Percentiles rank a stretch among this genome's conserved stretches.
These are phyloP conservation scores for Lactuca saligna DNA, from an alignment of 129 eudicot genomes.

Conservation along the genomic window DNA sequence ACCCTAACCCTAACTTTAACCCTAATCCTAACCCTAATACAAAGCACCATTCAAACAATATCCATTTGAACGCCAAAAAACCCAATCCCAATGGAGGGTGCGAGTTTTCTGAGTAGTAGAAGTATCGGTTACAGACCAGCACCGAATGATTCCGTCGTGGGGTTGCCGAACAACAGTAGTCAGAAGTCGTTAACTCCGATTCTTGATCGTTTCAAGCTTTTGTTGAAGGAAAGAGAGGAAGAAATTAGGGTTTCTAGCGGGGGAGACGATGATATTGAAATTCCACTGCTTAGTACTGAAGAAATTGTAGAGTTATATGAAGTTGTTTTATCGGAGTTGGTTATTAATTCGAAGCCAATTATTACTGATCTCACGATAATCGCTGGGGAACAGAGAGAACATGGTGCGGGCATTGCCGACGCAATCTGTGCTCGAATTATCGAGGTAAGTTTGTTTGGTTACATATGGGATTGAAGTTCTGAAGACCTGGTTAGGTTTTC, in stretches of 20 bases:
- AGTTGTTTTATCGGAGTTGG: conserved; percentile 52
- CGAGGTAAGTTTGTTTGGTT: conserved; percentile 51
- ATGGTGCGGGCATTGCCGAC: conserved; percentile 71
- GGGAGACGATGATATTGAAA: conserved; percentile 31
- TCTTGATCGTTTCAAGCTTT: conserved; percentile 60
- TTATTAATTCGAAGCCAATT: conserved; percentile 84
- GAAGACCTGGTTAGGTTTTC: neutral
- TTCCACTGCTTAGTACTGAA: conserved; percentile 36
- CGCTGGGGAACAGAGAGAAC: conserved; percentile 82
- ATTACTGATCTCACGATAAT: conserved; percentile 91
- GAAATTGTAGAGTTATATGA: conserved; percentile 73
- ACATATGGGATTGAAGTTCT: conserved; percentile 1
- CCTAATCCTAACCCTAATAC: conserved; percentile 22
- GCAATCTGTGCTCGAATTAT: conserved; percentile 79
- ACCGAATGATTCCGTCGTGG: conserved; percentile 36
- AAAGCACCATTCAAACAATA: neutral
- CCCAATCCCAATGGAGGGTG: conserved; percentile 30
- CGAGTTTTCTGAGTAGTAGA: conserved; percentile 39
- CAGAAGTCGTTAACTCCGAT: conserved; percentile 54
- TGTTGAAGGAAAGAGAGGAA: conserved; percentile 64
- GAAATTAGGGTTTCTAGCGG: conserved; percentile 56
- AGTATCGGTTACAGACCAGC: conserved; percentile 40
- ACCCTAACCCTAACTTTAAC: conserved; percentile 38
- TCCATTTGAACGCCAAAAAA: conserved; percentile 11
- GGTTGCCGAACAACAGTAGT: conserved; percentile 22